A percentile compares a stretch with the other conserved stretches of the same genome.
phyloP scores from a whole-genome alignment of 176 grass and related monocot genomes.

The Melocanna baccifera region DNA sequence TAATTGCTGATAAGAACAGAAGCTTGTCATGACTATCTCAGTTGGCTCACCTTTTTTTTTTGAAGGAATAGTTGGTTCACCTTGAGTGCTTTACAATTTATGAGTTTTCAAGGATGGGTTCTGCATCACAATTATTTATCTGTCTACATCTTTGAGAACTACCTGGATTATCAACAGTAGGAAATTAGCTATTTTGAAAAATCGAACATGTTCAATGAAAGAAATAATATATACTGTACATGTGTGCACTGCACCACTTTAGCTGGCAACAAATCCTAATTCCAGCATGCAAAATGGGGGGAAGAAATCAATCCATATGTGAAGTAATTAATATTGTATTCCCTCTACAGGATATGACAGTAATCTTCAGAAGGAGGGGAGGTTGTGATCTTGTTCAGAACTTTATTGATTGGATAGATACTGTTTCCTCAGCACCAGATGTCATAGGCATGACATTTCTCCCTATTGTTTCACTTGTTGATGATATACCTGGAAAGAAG shows the following conservation, averaged over 20 bases:
- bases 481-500: constrained; percentile 65
- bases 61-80: not conserved
- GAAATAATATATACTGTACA: not conserved
- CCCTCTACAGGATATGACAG: constrained; percentile 79
- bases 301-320: not conserved
- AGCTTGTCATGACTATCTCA: not conserved
- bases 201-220: not conserved
- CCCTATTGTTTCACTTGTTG: constrained; percentile 82
- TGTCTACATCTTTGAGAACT: not conserved
- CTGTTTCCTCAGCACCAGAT: constrained; percentile 77
- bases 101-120: not conserved
- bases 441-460: constrained; percentile 96
- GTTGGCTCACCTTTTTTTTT: not conserved
- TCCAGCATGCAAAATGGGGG: not conserved
- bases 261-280: not conserved
- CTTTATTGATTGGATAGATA: constrained; percentile 74
- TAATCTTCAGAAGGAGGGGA: constrained; percentile 98
- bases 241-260: not conserved
- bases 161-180: not conserved
- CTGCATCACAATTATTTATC: not conserved
- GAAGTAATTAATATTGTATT: constrained; percentile 11
- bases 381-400: constrained; percentile 94
- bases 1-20: not conserved
- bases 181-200: not conserved
- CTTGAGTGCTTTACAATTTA: not conserved